Base-by-base conservation (phyloP, 495 filamentous ascomycete genomes). In the Aspergillus saccharolyticus region DNA sequence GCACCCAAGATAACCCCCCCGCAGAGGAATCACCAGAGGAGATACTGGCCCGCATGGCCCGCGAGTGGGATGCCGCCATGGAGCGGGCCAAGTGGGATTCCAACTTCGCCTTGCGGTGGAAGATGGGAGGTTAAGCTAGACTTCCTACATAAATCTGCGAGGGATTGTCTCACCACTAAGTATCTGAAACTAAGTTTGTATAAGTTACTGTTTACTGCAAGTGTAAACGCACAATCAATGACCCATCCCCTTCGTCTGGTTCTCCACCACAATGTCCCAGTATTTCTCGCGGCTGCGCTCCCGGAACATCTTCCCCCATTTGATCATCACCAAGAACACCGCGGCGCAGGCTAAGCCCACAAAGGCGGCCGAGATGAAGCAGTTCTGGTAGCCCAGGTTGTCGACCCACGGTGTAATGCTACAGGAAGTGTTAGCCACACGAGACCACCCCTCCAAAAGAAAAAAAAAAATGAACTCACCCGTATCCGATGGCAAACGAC, bases 401-500 rank as follows among this genome's bases (percentile, higher is more conserved):
- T 78, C 67, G 17, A 86, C 68, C 84, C 84, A 87, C 1, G 83
- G 83, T 1, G 84, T 85, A 56, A 87, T 83, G 0, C 80, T 83
- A 33, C 33, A 3, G 10, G 4, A 45, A 33, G 46, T 63, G 46
- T 63, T 42, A 64, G 55, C 12, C 43, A n/a, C n/a, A n/a, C n/a
- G n/a, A n/a, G n/a, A n/a, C n/a, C n/a, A n/a, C n/a, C n/a, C n/a
- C n/a, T n/a, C n/a, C n/a, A n/a, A n/a, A n/a, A n/a, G 5, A 7
- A 10, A 16, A 53, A 18, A 44, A 14, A 1, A 53, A 21, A 24
- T 28, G 16, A 50, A 65, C 74, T 62, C 48, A 78, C 70, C 80
- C 82, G 62, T 83, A 83, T 4, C 76, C 71, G 43, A 84, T 76
- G 0, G 80, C 82, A 68, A 84, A 84, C 5, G 75, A 78, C 85